Conservation (phyloP, 768 basidiomycete genomes). For the Strobilomyces confusus region DNA sequence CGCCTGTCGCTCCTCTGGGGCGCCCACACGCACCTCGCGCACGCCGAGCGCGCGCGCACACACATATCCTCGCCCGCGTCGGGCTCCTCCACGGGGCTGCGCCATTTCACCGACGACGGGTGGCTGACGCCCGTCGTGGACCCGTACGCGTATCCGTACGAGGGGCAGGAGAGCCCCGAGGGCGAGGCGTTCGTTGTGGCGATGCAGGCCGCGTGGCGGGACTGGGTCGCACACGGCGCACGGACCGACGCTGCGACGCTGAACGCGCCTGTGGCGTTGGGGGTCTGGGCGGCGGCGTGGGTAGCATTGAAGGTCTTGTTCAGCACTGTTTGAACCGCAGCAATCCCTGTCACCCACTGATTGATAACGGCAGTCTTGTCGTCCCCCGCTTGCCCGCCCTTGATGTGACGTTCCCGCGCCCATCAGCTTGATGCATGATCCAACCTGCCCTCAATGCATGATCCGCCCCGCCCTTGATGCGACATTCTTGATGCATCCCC, state of each 20-base stretch:
- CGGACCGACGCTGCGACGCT: constrained; percentile 33
- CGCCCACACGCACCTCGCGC: constrained; percentile 46
- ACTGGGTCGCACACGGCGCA: constrained; percentile 61
- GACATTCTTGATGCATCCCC: too few relatives aligned
- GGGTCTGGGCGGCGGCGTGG: neutral
- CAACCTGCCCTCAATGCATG: too few relatives aligned
- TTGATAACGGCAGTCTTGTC: too few relatives aligned
- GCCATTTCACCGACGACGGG: constrained; percentile 54
- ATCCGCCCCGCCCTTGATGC: too few relatives aligned
- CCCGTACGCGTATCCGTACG: constrained; percentile 48
- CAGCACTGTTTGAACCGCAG: too few relatives aligned
- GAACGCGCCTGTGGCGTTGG: neutral
- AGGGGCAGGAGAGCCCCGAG: constrained; percentile 64
- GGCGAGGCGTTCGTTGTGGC: constrained; percentile 75
- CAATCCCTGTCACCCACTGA: too few relatives aligned
- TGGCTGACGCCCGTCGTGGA: constrained; percentile 76
- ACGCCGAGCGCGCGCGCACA: constrained; percentile 54
- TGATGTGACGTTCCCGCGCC: too few relatives aligned
- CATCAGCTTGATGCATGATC: too few relatives aligned
- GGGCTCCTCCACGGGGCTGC: constrained; percentile 21
- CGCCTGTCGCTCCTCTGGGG: constrained; percentile 56
- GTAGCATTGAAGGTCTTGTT: neutral
- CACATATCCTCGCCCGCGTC: constrained; percentile 24
- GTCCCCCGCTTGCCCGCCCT: too few relatives aligned
- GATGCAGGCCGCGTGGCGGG: constrained; percentile 70